These are phyloP conservation scores for Misopates orontium DNA, from an alignment of 257 asterid genomes.

Conservation along the genomic window DNA sequence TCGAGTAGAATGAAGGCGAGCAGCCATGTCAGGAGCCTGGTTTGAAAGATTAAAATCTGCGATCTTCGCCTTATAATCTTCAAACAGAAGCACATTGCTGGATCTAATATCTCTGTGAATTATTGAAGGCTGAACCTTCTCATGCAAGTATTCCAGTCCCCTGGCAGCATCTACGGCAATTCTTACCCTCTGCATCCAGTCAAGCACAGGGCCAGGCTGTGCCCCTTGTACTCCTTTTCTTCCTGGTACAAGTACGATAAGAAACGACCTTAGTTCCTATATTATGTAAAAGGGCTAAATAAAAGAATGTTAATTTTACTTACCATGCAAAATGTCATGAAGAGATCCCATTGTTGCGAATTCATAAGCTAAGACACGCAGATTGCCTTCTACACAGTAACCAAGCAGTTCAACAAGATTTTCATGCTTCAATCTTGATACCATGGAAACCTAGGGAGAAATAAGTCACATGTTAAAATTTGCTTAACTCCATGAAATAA, in stretches of 20 bases:
- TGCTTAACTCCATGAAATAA: slow-evolving; percentile 13
- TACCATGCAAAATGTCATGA: slow-evolving; percentile 95
- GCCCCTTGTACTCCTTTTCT: slow-evolving; percentile 99
- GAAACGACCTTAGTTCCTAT: slow-evolving; percentile 17
- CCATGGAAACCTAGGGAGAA: slow-evolving; percentile 79
- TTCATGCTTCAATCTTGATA: slow-evolving; percentile 87
- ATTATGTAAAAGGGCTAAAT: slow-evolving; percentile 12
- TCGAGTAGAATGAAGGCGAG: slow-evolving; percentile 97
- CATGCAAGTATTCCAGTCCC: slow-evolving; percentile 96
- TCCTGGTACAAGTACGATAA: slow-evolving; percentile 45
- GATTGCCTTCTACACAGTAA: slow-evolving; percentile 88
- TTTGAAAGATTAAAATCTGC: slow-evolving; percentile 95
- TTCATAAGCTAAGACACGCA: slow-evolving; percentile 91
- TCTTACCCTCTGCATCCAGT: slow-evolving; percentile 92
- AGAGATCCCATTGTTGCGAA: slow-evolving; percentile 98
- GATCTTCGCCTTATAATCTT: slow-evolving; percentile 87
- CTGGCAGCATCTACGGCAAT: slow-evolving; percentile 98
- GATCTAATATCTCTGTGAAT: slow-evolving; percentile 97
- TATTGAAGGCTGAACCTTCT: slow-evolving; percentile 76
- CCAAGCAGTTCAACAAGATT: slow-evolving; percentile 90
- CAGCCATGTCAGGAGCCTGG: slow-evolving; percentile 99
- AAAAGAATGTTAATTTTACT: slow-evolving; percentile 27
- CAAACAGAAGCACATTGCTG: slow-evolving; percentile 93
- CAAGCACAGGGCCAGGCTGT: slow-evolving; percentile 98
- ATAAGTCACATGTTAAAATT: slow-evolving; percentile 19